Evolutionary conservation across 192 early-diverging fungal genomes (phyloP), one percentile per base, ranked within the genome.

Genomic region (Jimgerdemannia lactiflua): DNA sequence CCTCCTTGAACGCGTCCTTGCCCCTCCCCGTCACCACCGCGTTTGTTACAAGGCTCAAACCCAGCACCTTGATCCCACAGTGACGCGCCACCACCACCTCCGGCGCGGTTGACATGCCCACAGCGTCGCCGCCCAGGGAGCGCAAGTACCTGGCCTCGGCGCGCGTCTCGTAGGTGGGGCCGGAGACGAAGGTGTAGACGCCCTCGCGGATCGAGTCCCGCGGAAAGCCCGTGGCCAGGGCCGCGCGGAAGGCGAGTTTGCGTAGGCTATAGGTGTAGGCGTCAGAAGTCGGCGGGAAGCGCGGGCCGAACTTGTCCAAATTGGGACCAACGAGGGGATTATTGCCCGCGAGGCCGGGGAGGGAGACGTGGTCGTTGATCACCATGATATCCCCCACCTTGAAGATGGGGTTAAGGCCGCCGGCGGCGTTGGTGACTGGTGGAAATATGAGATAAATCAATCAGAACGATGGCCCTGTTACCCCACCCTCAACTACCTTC

Each of bases 81-180:
- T 98, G 95, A 11, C 90, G 85, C 19, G 95, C 95, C n/a, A 93
- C 89, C 64, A 96, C 82, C 18, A 96, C 92, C 74, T 98, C 96
- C 1, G 96, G 95, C 43, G 94, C 91, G 4, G 94, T 97, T 17
- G 91, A 93, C 91, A 96, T 95, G 20, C 96, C 95, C 10, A 98
- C 91, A 64, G 89, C 89, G 80, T 97, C 95, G 11, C 88, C 95
- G 42, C 94, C 94, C 19, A 92, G 77, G 8, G 42, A 19, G 7
- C 86, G 85, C 73, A 98, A 83, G 74, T 90, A 89, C 43, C 92
- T 74, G 70, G 91, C 89, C 78, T 98, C 96, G 2, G 95, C 94
- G 67, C 92, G 84, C 3, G 94, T 94, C 80, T 98, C 97, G 75
- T 93, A 96, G n/a, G 87, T 89, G n/a, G 96, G 96, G 0, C 96